phyloP scores from a whole-genome alignment of 202 grass and related monocot species.

The Panicum virgatum region DNA sequence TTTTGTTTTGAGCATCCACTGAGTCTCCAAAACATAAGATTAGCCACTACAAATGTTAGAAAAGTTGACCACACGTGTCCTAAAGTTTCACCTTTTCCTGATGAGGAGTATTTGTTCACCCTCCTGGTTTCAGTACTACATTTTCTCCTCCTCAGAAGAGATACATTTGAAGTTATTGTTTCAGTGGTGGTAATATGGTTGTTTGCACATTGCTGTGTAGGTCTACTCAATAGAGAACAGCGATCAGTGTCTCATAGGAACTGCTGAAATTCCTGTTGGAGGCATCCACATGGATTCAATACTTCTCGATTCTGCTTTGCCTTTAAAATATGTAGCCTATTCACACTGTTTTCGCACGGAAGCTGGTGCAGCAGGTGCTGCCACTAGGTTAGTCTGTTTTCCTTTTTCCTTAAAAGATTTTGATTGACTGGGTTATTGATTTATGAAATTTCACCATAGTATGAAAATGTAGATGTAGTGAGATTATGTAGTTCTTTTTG shows the following conservation, averaged over 20 bases:
- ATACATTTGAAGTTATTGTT: conserved; percentile 2
- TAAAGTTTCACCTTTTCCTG: neutral
- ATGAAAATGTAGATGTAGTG: neutral
- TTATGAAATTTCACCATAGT: conserved; percentile 21
- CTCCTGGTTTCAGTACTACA: neutral
- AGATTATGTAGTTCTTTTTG: neutral
- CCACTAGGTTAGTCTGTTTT: conserved; percentile 56
- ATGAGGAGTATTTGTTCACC: neutral
- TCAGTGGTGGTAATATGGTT: neutral
- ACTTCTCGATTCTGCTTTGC: conserved; percentile 65
- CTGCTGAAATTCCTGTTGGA: conserved; percentile 96
- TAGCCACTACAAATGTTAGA: neutral
- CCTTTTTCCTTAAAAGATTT: conserved; percentile 6
- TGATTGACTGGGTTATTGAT: conserved; percentile 7
- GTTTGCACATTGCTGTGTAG: conserved; percentile 32
- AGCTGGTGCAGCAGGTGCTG: conserved; percentile 87
- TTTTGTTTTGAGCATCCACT: neutral
- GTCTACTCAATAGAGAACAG: conserved; percentile 88
- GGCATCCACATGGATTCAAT: conserved; percentile 99
- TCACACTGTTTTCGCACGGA: conserved; percentile 98
- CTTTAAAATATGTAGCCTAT: conserved; percentile 93
- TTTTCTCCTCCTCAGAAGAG: neutral
- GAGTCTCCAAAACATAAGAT: neutral
- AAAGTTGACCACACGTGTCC: neutral
- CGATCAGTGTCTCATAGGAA: conserved; percentile 97